Base-by-base conservation (phyloP, 768 basidiomycete species). In the Naematelia encephala region DNA sequence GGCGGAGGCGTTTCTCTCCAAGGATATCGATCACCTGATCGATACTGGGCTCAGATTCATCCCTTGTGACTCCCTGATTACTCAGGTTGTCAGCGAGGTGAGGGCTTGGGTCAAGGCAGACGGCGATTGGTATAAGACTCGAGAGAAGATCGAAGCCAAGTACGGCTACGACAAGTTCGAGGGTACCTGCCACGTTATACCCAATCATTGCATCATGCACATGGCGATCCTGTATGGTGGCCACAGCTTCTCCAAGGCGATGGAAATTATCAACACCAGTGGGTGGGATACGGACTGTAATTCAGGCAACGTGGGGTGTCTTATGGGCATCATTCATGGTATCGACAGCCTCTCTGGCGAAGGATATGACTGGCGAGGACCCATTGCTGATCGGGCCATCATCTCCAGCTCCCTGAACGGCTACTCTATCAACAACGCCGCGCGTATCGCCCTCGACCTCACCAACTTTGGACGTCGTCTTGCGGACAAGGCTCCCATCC, bases 121-220 rank as follows among this genome's bases (percentile, higher is more conserved):
- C 19, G 2, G 19, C 13, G 51, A 53, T 29, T 53, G 51, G 51
- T 29, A 27, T 14, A 53, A 53, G 51, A 53, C 51, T 23, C 26
- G 51, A 3, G 25, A 53, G 21, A 23, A 29, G 8, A 53, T 53
- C 51, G 51, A 53, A 13, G 51, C 25, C 30, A 53, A 29, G 28
- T 53, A 53, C 21, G 51, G 51, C 27, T 53, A 53, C 51, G 51
- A 53, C 51, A 53, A 53, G 27, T 53, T 53, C 22, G 25, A 30
- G 25, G 51, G 51, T 29, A 13, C 25, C 27, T 53, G 51, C 29
- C 51, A 53, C 27, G 51, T 53, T 21, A 29, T 53, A 23, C 51
- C 51, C 2, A 53, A 53, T 19, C 51, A 53, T 29, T 53, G 51
- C 28, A 53, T 53, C 27, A 53, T 53, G 51, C 25, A 27, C 51